Evolutionary conservation across 768 basidiomycete genomes (phyloP).

Genomic region (Tylopilus plumbeoviolaceoides): DNA sequence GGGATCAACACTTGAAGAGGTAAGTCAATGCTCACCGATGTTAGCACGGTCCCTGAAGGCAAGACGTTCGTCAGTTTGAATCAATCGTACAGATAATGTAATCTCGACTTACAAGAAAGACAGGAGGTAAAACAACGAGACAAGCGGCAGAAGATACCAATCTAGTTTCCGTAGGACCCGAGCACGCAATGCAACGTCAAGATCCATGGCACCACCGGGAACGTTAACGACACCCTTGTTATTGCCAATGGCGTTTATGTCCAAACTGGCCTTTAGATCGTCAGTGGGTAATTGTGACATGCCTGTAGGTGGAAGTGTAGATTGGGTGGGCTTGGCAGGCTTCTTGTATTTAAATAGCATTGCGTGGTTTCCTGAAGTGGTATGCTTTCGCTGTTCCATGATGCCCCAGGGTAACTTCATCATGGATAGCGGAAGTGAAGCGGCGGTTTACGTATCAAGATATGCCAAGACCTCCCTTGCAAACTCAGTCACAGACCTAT

Average conservation of each 20-base stretch:
- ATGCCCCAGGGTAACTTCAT: neutral
- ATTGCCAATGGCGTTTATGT: neutral
- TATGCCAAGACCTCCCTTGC: too few species aligned
- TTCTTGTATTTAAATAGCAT: neutral
- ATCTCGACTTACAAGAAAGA: slow-evolving; percentile 15
- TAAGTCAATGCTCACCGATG: slow-evolving; percentile 31
- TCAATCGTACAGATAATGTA: neutral
- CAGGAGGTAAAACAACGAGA: slow-evolving; percentile 15
- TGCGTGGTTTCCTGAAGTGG: neutral
- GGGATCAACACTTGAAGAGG: neutral
- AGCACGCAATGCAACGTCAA: neutral
- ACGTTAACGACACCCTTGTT: slow-evolving; percentile 5
- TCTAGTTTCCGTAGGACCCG: slow-evolving; percentile 18
- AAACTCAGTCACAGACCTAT: too few species aligned
- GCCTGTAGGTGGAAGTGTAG: neutral
- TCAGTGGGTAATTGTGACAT: slow-evolving; percentile 7
- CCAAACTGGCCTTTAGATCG: slow-evolving; percentile 1
- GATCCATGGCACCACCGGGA: neutral
- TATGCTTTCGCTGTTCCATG: neutral
- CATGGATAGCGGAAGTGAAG: neutral
- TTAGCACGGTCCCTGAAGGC: slow-evolving; percentile 40
- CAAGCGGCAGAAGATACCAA: slow-evolving; percentile 17
- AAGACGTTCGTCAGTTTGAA: neutral
- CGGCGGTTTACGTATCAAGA: slow-evolving; percentile 1
- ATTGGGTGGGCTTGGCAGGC: neutral